A percentile compares a stretch with the other conserved stretches of the same genome.
phyloP scores from a whole-genome alignment of 805 yeast species.

The Metschnikowia bowlesiae region DNA sequence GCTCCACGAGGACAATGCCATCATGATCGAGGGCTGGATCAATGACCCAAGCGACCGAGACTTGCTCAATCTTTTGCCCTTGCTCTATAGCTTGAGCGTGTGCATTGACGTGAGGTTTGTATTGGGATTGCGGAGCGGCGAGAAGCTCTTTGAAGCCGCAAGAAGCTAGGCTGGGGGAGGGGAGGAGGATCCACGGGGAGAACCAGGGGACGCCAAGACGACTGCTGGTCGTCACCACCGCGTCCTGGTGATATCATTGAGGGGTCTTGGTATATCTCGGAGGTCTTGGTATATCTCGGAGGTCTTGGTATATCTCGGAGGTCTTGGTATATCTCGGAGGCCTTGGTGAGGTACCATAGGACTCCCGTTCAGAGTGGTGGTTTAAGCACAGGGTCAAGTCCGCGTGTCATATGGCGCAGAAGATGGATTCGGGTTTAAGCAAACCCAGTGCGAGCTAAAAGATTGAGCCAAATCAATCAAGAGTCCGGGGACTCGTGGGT shows the following conservation, averaged over 20 bases:
- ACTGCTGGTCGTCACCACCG: no score
- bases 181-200: no score
- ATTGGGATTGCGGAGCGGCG: constrained; percentile 72
- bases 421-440: not conserved
- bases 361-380: no score
- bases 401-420: not conserved
- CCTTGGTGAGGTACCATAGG: no score
- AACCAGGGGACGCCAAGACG: no score
- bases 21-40: constrained; percentile 96
- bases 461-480: not conserved
- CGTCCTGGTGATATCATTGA: no score
- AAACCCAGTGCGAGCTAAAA: not conserved
- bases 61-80: constrained; percentile 73
- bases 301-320: no score
- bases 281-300: no score
- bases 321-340: no score
- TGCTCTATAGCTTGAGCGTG: constrained; percentile 68
- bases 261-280: no score
- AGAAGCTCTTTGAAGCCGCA: constrained; percentile 46
- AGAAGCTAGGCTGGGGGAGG: not conserved
- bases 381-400: no score
- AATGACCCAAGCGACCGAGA: constrained; percentile 91
- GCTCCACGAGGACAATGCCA: constrained; percentile 80
- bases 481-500: constrained; percentile 2
- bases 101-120: constrained; percentile 82